Base-by-base conservation (phyloP, 108 stramenopile genomes). In the Conticribra guillardii region DNA sequence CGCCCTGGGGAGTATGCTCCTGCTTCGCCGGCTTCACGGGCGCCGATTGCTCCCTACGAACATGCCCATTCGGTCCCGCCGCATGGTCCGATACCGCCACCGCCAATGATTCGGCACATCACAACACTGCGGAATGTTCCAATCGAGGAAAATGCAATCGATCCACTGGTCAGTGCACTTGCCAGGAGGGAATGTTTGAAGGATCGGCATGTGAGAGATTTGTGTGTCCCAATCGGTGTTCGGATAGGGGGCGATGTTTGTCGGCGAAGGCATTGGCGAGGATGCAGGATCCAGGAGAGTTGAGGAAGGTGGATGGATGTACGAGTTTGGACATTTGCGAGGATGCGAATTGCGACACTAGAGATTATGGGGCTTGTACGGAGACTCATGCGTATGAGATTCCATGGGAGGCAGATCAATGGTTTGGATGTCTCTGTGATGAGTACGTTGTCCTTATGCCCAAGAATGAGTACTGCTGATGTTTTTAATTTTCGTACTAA, bases 341-440 rank as follows among this genome's bases (percentile, higher is more conserved):
- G 27, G 77, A 79, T 30, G 60, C 41, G 4, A 48, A 19, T 28
- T 82, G 82, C 56, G 51, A 47, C 53, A 60, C 52, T 22, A 57
- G 77, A 50, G 67, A 82, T 46, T 79, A 82, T 44, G 44, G 34
- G 14, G 52, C 54, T 1, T 79, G 79, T 57, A 32, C 46, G 47
- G 60, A 53, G 30, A 47, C 66, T 19, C 71, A 78, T 57, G 37
- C 64, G 2, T 89, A 90, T 74, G 75, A 64, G 21, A 59, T 60
- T 2, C 64, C 71, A 11, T 92, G 89, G 87, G 93, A 94, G 28
- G 89, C 88, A 2, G 64, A 85, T 33, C 90, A 78, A 69, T 76
- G 84, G 65, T 85, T 85, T 58, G 89, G 93, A 29, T 94, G 92
- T 64, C 31, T 76, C 1, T 94, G 89, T 31, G 90, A 90, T 53